Percentiles rank a stretch among this genome's conserved stretches.
Evolutionary conservation across 1,284 basidiomycete genomes (phyloP).

Genomic region (Dichomitus squalens): DNA sequence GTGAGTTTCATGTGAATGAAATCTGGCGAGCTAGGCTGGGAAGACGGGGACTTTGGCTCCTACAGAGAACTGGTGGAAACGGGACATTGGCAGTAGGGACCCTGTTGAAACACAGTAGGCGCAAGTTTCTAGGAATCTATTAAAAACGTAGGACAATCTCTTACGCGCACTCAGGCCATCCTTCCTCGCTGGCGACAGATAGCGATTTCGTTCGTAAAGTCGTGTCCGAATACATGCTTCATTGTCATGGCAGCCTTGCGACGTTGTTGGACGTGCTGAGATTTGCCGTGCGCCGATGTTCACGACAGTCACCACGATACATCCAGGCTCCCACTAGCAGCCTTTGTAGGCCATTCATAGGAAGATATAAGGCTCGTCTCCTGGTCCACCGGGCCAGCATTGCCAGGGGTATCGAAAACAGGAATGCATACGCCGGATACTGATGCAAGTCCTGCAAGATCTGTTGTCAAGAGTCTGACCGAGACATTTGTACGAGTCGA

Average conservation of each 20-base stretch:
- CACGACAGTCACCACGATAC: neutral
- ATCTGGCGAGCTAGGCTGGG: no score
- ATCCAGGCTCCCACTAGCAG: neutral
- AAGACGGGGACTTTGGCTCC: no score
- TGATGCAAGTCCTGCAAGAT: neutral
- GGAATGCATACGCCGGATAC: neutral
- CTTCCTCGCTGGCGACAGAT: neutral
- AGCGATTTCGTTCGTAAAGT: slow-evolving; percentile 1
- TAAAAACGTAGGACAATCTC: no score
- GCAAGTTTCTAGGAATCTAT: no score
- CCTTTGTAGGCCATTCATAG: slow-evolving; percentile 4
- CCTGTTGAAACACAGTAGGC: no score
- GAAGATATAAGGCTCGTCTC: neutral
- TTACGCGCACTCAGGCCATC: no score
- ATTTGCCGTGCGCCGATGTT: neutral
- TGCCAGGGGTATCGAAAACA: neutral
- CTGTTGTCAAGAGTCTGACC: neutral
- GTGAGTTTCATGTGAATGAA: no score
- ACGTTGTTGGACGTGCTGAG: neutral
- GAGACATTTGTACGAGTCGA: neutral
- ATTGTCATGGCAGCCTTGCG: neutral
- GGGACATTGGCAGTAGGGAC: no score
- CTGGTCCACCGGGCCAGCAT: slow-evolving; percentile 9
- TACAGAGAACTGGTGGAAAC: no score
- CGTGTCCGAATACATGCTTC: neutral